Base-by-base conservation (phyloP, 441 rosid genomes). In the Pelargonium cotyledonis region DNA sequence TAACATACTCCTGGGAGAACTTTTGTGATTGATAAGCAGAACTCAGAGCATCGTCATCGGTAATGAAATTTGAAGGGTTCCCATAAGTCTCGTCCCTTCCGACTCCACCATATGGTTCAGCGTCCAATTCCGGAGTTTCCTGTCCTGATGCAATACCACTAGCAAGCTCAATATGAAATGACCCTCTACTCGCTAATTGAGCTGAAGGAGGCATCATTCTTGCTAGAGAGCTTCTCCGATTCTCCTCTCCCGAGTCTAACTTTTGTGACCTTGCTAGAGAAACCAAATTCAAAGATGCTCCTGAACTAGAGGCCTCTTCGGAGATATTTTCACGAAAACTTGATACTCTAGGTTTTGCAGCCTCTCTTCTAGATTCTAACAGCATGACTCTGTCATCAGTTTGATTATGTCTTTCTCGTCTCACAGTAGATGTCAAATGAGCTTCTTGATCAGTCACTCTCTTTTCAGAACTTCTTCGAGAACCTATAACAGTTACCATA, bases 11-110 rank as follows among this genome's bases (percentile, higher is more conserved):
- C 63, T 43, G 63, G 46, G 96, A 86, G 47, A 89, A 82, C 68
- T 82, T 85, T 78, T 88, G 93, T n/a, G 76, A 75, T 71, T 80
- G 86, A 57, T 75, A 82, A 70, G 89, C 89, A 65, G 97, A 89
- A 71, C 77, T 88, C 62, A 92, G 70, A 78, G 88, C 77, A 86
- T 80, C 95, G 72, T 81, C 90, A 11, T 21, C 76, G 23, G 61
- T 66, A 11, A 26, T 69, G 72, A 68, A 68, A 63, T 73, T 72
- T 71, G 80, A 63, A 43, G 76, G 76, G 65, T 80, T 85, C 55
- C 63, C 80, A 63, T 74, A 68, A 65, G 70, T 71, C 69, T 68
- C 84, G 57, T 62, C 81, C 68, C 11, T 74, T 65, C 69, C 61
- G 75, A 62, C 77, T 69, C 74, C 69, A 65, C 73, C 68, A 75